Evolutionary conservation across 768 basidiomycete species (phyloP), one percentile per base, ranked within the genome.

Genomic region (Symmetrospora coprosmae): DNA sequence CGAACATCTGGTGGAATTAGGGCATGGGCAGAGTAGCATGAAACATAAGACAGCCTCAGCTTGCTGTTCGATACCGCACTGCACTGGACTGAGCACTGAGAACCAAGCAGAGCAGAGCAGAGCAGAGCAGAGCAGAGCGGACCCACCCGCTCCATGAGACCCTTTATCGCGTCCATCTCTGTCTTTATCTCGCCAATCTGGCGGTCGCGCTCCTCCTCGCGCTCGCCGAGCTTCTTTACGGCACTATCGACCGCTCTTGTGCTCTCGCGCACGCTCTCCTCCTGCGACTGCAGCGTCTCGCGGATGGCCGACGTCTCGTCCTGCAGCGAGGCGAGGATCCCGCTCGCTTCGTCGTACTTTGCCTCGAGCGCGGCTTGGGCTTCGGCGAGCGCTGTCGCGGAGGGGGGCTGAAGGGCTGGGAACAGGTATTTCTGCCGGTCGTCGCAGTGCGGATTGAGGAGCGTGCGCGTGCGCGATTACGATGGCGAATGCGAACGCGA

Each of bases 161-260:
- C 90, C 19, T 85, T 81, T 46, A 97, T 81, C 63, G 82, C 85
- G 67, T 84, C 86, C 50, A 97, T 79, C 70, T 97, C 94, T 11
- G 88, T 86, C 53, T 87, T 80, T 53, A 97, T 82, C 75, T 90
- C 87, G 28, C 85, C 80, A 80, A 96, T 83, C 71, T 92, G 89
- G 48, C 88, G 84, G 41, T 85, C 77, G 37, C 85, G 84, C 72
- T 80, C 83, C 30, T 77, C 73, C 68, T 96, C 90, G 0, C 81
- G 82, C 52, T 84, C 82, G 27, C 79, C 79, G 78, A 91, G 81
- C 69, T 87, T 84, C 38, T 75, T 73, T 6, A 91, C 82, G 2
- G 80, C 83, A 2, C 75, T 73, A 63, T 85, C 80, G 4, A 92
- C 86, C 55, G 86, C 82, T 43, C 77, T 75, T 0, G 85, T 82